Conservation (phyloP, 768 basidiomycete species). For the Lactifluus volemus region DNA sequence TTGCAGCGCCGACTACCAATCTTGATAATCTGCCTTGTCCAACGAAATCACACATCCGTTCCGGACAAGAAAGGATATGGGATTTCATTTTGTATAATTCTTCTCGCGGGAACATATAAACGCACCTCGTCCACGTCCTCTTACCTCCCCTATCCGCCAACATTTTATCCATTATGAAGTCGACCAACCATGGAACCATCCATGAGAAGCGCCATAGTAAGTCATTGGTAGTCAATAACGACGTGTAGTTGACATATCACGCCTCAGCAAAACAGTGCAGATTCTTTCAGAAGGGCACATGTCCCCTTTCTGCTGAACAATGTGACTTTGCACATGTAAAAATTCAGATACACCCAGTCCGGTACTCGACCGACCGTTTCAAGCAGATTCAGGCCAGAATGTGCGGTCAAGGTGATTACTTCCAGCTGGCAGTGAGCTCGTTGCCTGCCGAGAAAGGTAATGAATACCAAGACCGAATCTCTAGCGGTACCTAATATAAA, state of each 20-base stretch:
- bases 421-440: not conserved
- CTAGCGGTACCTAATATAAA: not conserved
- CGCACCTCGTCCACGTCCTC: not conserved
- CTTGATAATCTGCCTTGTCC: constrained; percentile 16
- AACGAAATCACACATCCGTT: too few species aligned
- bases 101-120: constrained; percentile 17
- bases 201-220: constrained; percentile 15
- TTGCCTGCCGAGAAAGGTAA: constrained; percentile 9
- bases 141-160: not conserved
- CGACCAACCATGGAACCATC: not conserved
- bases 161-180: constrained; percentile 4
- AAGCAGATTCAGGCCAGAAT: not conserved
- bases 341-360: constrained; percentile 6
- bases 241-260: not conserved
- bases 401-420: not conserved
- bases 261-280: constrained; percentile 17
- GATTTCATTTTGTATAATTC: constrained; percentile 17
- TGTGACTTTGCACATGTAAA: constrained; percentile 20
- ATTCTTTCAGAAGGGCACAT: constrained; percentile 16
- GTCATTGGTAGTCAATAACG: not conserved
- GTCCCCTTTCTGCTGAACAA: constrained; percentile 17
- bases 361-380: not conserved
- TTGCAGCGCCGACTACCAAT: constrained; percentile 7
- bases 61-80: not conserved
- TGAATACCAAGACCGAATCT: not conserved